phyloP scores from a whole-genome alignment of 2,329 filamentous ascomycete genomes.

The Penicillium sp. region DNA sequence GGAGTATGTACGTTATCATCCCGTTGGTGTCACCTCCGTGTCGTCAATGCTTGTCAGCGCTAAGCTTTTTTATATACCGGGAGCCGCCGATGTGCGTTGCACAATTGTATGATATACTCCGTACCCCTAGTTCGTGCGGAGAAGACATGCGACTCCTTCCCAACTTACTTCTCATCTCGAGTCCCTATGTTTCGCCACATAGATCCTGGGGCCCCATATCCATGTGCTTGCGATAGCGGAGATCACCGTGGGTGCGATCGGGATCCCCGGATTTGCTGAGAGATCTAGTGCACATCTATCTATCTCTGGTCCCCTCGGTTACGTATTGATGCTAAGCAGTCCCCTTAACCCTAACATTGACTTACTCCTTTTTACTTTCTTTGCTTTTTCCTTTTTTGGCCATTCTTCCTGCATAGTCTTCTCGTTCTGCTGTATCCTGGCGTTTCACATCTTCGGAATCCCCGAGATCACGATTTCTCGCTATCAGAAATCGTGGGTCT shows the following conservation, averaged over 20 bases:
- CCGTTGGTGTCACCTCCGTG: background rate
- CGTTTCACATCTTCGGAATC: background rate
- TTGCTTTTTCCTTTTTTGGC: background rate
- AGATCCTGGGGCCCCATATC: background rate
- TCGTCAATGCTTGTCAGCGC: background rate
- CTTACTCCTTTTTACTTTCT: background rate
- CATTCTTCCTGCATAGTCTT: background rate
- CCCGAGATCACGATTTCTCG: background rate
- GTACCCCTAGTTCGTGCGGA: conserved; percentile 1
- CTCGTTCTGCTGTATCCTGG: background rate
- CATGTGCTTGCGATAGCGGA: conserved; percentile 7
- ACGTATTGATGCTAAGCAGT: conserved; percentile 1
- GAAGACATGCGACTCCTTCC: background rate
- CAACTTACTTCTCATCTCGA: background rate
- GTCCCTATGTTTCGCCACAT: background rate
- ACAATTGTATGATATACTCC: background rate
- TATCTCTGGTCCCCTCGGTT: background rate
- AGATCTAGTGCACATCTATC: background rate
- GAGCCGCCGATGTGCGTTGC: conserved; percentile 14
- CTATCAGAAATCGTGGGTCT: background rate
- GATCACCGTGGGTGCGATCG: conserved; percentile 15
- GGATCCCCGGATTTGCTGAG: conserved; percentile 10
- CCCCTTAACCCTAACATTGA: background rate
- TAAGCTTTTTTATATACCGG: conserved; percentile 12
- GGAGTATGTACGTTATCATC: background rate